phyloP scores from a whole-genome alignment of 352 stramenopile species.

The Pythium chondricola region DNA sequence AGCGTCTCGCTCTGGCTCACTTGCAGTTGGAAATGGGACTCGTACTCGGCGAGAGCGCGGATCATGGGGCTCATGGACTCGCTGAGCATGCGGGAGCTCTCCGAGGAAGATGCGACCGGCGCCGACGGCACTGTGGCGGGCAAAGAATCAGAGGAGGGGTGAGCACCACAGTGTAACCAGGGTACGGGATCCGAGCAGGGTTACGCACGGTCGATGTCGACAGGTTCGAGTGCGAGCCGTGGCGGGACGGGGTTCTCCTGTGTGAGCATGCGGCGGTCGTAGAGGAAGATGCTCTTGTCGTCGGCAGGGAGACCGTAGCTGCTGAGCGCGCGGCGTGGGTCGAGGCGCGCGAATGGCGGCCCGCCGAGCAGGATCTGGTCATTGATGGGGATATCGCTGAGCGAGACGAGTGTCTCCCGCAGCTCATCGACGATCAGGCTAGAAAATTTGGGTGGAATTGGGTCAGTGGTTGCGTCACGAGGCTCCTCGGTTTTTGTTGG shows the following conservation, averaged over 20 bases:
- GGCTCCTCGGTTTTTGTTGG: neutral
- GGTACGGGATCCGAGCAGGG: too few relatives aligned
- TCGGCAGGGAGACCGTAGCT: conserved; percentile 55
- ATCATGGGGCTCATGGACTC: conserved; percentile 78
- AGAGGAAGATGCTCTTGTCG: conserved; percentile 73
- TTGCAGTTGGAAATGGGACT: conserved; percentile 76
- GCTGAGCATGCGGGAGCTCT: conserved; percentile 61
- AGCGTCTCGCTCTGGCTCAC: conserved; percentile 59
- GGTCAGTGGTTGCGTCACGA: neutral
- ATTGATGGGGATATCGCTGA: conserved; percentile 46
- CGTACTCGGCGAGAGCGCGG: conserved; percentile 70
- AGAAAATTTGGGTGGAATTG: neutral
- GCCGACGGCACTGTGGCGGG: conserved; percentile 41
- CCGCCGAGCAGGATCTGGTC: conserved; percentile 82
- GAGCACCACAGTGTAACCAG: too few relatives aligned
- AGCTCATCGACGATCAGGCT: conserved; percentile 69
- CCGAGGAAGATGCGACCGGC: conserved; percentile 47
- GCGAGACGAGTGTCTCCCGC: conserved; percentile 45
- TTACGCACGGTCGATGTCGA: conserved; percentile 32
- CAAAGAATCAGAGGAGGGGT: neutral
- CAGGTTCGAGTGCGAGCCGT: conserved; percentile 30
- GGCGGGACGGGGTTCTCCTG: conserved; percentile 40
- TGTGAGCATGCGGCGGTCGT: conserved; percentile 75
- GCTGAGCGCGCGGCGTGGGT: conserved; percentile 59
- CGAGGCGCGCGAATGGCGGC: conserved; percentile 67